phyloP scores from a whole-genome alignment of 75 land plant species.

The Sequoiadendron giganteum region DNA sequence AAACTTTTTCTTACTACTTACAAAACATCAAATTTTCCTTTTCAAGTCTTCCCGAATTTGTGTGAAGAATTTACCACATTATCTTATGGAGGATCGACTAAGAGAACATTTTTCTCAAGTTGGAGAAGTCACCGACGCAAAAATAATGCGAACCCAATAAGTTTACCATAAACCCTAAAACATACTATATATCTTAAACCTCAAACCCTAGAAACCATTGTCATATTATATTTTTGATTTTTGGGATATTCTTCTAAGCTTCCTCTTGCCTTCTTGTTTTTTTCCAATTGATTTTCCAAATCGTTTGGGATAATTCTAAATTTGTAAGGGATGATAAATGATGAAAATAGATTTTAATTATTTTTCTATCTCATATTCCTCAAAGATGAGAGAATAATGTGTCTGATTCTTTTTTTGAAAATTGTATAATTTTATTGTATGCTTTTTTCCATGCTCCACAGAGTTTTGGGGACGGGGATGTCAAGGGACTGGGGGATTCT shows the following conservation, averaged over 20 bases:
- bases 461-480: too few relatives aligned
- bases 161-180: background rate
- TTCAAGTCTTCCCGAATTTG: slow-evolving; percentile 83
- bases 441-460: too few relatives aligned
- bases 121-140: slow-evolving; percentile 95
- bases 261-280: background rate
- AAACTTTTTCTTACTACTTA: background rate
- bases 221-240: background rate
- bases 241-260: background rate
- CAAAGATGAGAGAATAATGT: background rate
- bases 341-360: background rate
- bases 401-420: background rate
- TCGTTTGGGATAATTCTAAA: background rate
- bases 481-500: too few relatives aligned
- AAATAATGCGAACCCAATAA: slow-evolving; percentile 80
- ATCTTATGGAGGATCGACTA: slow-evolving; percentile 73
- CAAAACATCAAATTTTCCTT: background rate
- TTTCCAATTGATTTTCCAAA: background rate
- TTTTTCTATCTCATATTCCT: too few relatives aligned
- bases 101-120: slow-evolving; percentile 78
- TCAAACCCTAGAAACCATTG: background rate
- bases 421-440: too few relatives aligned
- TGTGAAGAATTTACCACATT: slow-evolving; percentile 86
- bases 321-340: background rate
- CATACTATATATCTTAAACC: background rate